These are phyloP conservation scores for Lactarius evosmus DNA, from an alignment of 768 basidiomycete genomes.

Conservation along the genomic window DNA sequence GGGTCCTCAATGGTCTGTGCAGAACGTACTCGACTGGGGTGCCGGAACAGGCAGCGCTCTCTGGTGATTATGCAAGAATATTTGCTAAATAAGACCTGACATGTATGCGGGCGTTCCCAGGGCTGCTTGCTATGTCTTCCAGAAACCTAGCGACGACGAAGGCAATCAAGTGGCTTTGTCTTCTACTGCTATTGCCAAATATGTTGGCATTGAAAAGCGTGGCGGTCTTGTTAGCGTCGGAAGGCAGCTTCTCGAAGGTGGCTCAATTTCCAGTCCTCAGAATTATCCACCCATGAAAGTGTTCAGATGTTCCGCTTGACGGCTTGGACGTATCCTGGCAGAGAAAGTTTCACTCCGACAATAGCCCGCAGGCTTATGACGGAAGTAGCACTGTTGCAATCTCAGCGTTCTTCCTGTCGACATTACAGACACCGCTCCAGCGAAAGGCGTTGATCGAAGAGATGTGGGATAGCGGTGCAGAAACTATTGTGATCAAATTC, in stretches of 20 bases:
- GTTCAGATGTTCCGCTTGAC: conserved; percentile 48
- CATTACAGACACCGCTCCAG: conserved; percentile 56
- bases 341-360: conserved; percentile 52
- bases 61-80: conserved; percentile 48
- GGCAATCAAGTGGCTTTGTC: conserved; percentile 38
- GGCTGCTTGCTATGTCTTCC: conserved; percentile 68
- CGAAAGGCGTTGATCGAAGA: conserved; percentile 69
- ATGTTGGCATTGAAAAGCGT: conserved; percentile 76
- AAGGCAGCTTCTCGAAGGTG: conserved; percentile 59
- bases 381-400: conserved; percentile 62
- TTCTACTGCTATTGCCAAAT: conserved; percentile 54
- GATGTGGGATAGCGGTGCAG: conserved; percentile 91
- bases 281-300: conserved; percentile 21
- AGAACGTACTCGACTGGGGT: conserved; percentile 79
- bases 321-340: conserved; percentile 50
- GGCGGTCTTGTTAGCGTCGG: conserved; percentile 66
- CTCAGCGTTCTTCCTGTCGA: conserved; percentile 83
- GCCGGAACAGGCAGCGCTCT: conserved; percentile 78
- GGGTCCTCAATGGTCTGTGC: conserved; percentile 55
- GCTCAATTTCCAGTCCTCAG: conserved; percentile 24
- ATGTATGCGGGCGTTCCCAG: conserved; percentile 36
- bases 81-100: not conserved
- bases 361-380: conserved; percentile 40
- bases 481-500: conserved; percentile 57
- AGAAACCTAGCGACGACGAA: conserved; percentile 35